These are phyloP conservation scores for Pythium rhizo-oryzae DNA, from an alignment of 352 stramenopile species.

Conservation along the genomic window DNA sequence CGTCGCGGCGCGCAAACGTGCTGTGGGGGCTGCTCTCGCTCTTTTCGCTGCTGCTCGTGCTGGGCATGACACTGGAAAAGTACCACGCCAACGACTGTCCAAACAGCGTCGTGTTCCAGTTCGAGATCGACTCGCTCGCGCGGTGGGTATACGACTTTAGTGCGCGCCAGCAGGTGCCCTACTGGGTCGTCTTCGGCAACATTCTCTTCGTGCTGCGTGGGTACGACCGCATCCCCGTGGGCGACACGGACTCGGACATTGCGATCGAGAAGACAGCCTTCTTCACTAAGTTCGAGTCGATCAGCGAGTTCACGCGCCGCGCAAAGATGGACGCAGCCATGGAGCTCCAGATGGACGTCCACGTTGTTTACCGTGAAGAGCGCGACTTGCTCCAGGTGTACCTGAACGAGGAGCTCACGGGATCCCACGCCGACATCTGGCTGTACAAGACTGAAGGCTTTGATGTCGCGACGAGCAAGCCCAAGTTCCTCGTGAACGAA, in stretches of 20 bases:
- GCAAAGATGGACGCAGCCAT: slow-evolving; percentile 46
- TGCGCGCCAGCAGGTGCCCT: slow-evolving; percentile 49
- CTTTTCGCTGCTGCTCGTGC: slow-evolving; percentile 34
- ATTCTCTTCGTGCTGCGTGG: slow-evolving; percentile 73
- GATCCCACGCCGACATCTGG: slow-evolving; percentile 80
- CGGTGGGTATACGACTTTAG: slow-evolving; percentile 67
- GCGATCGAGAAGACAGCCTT: slow-evolving; percentile 64
- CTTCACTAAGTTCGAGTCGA: slow-evolving; percentile 45
- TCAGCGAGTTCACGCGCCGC: slow-evolving; percentile 57
- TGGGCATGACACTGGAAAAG: slow-evolving; percentile 53
- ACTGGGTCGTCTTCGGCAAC: slow-evolving; percentile 78
- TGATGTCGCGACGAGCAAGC: slow-evolving; percentile 31
- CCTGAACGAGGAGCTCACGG: slow-evolving; percentile 42
- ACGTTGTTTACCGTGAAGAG: slow-evolving; percentile 54
- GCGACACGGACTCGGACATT: slow-evolving; percentile 82
- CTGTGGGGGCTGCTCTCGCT: slow-evolving; percentile 52
- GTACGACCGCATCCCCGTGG: slow-evolving; percentile 62
- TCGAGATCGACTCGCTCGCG: slow-evolving; percentile 69
- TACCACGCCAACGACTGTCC: slow-evolving; percentile 67
- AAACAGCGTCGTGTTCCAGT: slow-evolving; percentile 69
- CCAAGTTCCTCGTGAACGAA: slow-evolving; percentile 65
- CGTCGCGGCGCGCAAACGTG: slow-evolving; percentile 15
- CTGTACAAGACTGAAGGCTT: slow-evolving; percentile 60
- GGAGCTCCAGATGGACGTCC: slow-evolving; percentile 49
- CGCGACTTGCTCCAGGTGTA: slow-evolving; percentile 75